phyloP scores from a whole-genome alignment of 768 basidiomycete genomes.

The Tylopilus cervinicoccineus region DNA sequence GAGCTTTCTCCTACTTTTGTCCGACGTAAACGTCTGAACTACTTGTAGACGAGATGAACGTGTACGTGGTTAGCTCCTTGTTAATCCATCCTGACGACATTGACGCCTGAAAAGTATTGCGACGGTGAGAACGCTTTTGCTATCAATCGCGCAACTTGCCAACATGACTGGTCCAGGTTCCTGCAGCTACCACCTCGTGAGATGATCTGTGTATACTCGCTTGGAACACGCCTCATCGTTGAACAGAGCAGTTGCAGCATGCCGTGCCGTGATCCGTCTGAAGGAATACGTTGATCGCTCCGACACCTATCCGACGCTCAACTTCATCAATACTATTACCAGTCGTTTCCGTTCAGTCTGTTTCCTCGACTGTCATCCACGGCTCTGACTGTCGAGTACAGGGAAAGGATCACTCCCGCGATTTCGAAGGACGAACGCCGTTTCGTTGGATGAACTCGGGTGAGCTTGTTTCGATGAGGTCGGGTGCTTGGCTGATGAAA shows the following conservation, averaged over 20 bases:
- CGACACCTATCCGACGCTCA: constrained; percentile 16
- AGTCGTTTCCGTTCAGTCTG: constrained; percentile 15
- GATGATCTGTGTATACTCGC: not conserved
- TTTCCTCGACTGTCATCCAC: not conserved
- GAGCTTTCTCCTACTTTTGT: not conserved
- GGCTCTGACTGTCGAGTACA: constrained; percentile 6
- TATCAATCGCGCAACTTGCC: not conserved
- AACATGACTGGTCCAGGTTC: constrained; percentile 38
- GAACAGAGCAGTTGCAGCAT: constrained; percentile 42
- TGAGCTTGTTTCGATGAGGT: constrained; percentile 3
- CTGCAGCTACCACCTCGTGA: constrained; percentile 64
- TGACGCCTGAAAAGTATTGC: constrained; percentile 14
- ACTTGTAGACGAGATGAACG: constrained; percentile 24
- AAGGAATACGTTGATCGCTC: constrained; percentile 45
- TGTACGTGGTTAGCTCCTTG: constrained; percentile 10
- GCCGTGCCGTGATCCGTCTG: constrained; percentile 63
- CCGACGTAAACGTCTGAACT: not conserved
- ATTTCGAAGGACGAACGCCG: constrained; percentile 7
- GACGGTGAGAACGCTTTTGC: constrained; percentile 12
- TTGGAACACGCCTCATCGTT: constrained; percentile 4
- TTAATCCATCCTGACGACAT: constrained; percentile 3
- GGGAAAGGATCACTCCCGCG: constrained; percentile 13
- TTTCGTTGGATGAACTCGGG: constrained; percentile 20
- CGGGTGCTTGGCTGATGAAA: not conserved
- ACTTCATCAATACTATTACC: constrained; percentile 17